Base-by-base conservation (phyloP, 257 asterid genomes). In the Solanum clarkiae region DNA sequence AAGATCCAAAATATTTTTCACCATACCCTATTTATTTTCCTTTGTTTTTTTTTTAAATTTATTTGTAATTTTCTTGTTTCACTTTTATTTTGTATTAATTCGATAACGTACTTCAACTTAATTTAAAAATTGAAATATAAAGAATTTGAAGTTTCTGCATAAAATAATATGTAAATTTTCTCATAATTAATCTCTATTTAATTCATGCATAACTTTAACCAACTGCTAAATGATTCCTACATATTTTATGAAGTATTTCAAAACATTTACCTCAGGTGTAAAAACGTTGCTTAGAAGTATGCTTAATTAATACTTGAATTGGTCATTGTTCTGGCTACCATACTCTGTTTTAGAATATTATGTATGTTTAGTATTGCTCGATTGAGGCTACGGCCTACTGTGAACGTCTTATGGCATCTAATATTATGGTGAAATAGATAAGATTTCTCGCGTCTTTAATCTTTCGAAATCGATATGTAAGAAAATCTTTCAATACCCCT, bases 1-100 rank as follows among this genome's bases (percentile, higher is more conserved):
- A 69, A 83, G 88, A 88, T 86, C 84, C 88, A 49, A 53, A 83
- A 36, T 83, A 22, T 69, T 40, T 55, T 83, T 49, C 56, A 54
- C 45, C 24, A 20, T 65, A 6, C 7, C 32, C 40, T 18, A 11
- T 42, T 40, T 84, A 14, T 20, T 8, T 8, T 44, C 8, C 2
- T 53, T 32, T 32, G 3, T n/a, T 20, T 66, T 59, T 4, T 65
- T 13, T 16, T 42, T 16, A 42, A 44, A 44, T 26, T n/a, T 32
- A 22, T 80, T 18, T 40, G 20, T 82, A n/a, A 10, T 44, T 22
- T 66, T 80, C 74, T 54, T 7, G 20, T 6, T 22, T 15, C 14
- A 22, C 68, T 80, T 54, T 18, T 12, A 42, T 80, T 66, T 14
- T 40, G 22, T 45, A 29, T 62, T 18, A 71, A 87, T 79, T 53